A percentile compares a stretch with the other conserved stretches of the same genome.
Conservation (phyloP, 2,329 filamentous ascomycete species). For the Fonsecaea nubica region DNA sequence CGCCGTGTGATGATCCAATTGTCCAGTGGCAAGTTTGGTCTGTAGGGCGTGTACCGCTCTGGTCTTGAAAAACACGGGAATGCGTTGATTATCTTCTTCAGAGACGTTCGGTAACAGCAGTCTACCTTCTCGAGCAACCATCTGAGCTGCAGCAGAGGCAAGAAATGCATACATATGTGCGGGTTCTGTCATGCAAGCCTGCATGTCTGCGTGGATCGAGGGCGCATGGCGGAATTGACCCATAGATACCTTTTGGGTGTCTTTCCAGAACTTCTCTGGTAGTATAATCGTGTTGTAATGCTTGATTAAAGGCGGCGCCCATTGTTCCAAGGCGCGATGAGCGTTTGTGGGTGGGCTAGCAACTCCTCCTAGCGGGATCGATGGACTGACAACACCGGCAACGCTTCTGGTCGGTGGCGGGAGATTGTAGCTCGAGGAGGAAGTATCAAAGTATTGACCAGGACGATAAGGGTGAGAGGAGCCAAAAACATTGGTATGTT, state of each 20-base stretch:
- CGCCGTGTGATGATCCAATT: slow-evolving; percentile 31
- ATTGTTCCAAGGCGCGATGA: slow-evolving; percentile 28
- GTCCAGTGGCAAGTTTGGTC: slow-evolving; percentile 25
- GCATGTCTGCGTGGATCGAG: slow-evolving; percentile 36
- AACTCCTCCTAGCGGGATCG: slow-evolving; percentile 12
- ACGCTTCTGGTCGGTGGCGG: slow-evolving; percentile 4
- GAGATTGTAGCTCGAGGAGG: slow-evolving; percentile 12
- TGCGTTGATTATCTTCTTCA: slow-evolving; percentile 23
- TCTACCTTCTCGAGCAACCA: slow-evolving; percentile 31
- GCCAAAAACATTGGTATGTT: slow-evolving; percentile 15
- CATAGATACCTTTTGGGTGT: slow-evolving; percentile 29
- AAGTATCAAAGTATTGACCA: slow-evolving; percentile 23
- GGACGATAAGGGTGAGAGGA: slow-evolving; percentile 21
- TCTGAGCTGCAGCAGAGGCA: slow-evolving; percentile 28
- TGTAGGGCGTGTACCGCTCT: slow-evolving; percentile 35
- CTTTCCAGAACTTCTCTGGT: slow-evolving; percentile 35
- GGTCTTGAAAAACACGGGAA: slow-evolving; percentile 34
- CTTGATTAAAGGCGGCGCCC: slow-evolving; percentile 34
- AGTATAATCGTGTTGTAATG: slow-evolving; percentile 34
- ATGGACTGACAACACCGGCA: slow-evolving; percentile 5
- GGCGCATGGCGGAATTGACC: slow-evolving; percentile 32
- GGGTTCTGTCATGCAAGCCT: slow-evolving; percentile 33
- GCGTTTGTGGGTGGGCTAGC: slow-evolving; percentile 17
- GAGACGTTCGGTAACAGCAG: slow-evolving; percentile 31
- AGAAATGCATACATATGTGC: slow-evolving; percentile 37